Evolutionary conservation across 2,329 filamentous ascomycete genomes (phyloP).

Genomic region (Trichocomaceae sp.): DNA sequence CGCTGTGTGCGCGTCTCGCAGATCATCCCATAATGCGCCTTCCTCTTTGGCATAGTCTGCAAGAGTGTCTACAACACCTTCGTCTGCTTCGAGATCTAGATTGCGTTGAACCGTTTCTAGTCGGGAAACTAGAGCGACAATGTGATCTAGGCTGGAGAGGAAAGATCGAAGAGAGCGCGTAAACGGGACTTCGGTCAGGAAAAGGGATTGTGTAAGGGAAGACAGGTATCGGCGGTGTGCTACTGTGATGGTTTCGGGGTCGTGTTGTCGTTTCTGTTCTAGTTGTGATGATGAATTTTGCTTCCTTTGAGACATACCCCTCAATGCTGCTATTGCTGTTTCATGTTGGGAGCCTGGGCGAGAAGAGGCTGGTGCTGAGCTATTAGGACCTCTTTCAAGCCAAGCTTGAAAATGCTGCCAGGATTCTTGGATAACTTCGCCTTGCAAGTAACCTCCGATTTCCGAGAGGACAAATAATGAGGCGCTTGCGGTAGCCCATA

Average conservation of each 20-base stretch:
- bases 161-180: slow-evolving; percentile 33
- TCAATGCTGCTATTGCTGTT: slow-evolving; percentile 17
- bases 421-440: slow-evolving; percentile 73
- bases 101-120: slow-evolving; percentile 70
- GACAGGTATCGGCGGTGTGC: slow-evolving; percentile 73
- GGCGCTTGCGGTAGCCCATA: slow-evolving; percentile 86
- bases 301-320: not conserved
- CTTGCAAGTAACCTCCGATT: slow-evolving; percentile 80
- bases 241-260: slow-evolving; percentile 75
- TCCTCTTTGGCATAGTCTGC: slow-evolving; percentile 68
- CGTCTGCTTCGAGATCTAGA: slow-evolving; percentile 73
- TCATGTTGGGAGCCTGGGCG: slow-evolving; percentile 30
- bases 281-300: slow-evolving; percentile 8
- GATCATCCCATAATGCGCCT: slow-evolving; percentile 55
- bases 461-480: slow-evolving; percentile 86
- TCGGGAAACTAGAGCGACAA: slow-evolving; percentile 68
- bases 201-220: slow-evolving; percentile 48
- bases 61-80: slow-evolving; percentile 71
- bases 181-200: slow-evolving; percentile 38
- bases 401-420: slow-evolving; percentile 75
- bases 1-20: slow-evolving; percentile 56
- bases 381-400: slow-evolving; percentile 49
- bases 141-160: slow-evolving; percentile 61
- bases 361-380: slow-evolving; percentile 25
- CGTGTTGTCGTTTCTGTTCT: slow-evolving; percentile 51